A percentile compares a stretch with the other conserved stretches of the same genome.
Evolutionary conservation across 78 protist genomes (phyloP).

Genomic region (Chrysochromulina tobinii): DNA sequence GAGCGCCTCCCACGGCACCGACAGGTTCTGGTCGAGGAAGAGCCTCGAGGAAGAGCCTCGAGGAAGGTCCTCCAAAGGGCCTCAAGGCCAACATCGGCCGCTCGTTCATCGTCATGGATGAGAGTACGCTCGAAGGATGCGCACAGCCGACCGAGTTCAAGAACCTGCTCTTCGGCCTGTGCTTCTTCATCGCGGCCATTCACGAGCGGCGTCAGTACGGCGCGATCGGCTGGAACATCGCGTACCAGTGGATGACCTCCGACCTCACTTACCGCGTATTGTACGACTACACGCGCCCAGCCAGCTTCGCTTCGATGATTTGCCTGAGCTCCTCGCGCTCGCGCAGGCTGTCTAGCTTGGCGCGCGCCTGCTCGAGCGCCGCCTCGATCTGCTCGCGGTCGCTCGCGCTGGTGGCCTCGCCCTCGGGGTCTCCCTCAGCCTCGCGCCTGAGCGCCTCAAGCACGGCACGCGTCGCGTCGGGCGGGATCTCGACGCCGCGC

Average conservation of each 20-base stretch:
- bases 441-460: no score
- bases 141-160: slow-evolving; percentile 33
- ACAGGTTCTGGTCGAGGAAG: slow-evolving; percentile 10
- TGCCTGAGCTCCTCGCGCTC: no score
- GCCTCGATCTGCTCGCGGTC: no score
- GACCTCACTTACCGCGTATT: background rate
- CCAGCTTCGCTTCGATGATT: no score
- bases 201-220: slow-evolving; percentile 71
- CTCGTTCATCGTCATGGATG: slow-evolving; percentile 63
- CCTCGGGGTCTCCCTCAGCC: no score
- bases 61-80: slow-evolving; percentile 47
- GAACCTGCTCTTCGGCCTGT: slow-evolving; percentile 38
- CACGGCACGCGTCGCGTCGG: no score
- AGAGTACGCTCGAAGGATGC: slow-evolving; percentile 56
- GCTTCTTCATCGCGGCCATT: background rate
- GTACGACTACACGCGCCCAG: no score
- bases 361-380: no score
- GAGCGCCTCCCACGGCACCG: slow-evolving; percentile 49
- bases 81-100: slow-evolving; percentile 65
- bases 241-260: slow-evolving; percentile 49
- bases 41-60: background rate
- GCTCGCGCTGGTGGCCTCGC: no score
- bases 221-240: slow-evolving; percentile 72
- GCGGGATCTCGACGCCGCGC: no score
- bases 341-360: no score